Percentiles rank a stretch among this genome's conserved stretches.
Evolutionary conservation across 2,329 filamentous ascomycete species (phyloP).

Genomic region (Nectriaceae sp.): DNA sequence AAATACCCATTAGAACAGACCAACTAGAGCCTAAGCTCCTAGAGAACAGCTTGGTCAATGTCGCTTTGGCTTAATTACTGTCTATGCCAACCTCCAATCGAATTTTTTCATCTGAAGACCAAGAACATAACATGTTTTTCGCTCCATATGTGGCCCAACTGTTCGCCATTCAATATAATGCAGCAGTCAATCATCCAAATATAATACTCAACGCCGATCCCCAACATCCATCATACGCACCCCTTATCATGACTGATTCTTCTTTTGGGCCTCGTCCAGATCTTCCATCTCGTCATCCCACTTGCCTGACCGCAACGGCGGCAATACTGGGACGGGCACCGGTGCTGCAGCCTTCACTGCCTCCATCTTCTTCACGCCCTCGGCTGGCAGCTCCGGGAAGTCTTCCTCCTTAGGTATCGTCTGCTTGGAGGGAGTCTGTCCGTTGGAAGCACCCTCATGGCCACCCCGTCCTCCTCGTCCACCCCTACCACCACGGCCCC

Average conservation of each 20-base stretch:
- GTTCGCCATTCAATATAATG: no score
- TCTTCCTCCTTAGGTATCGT: constrained; percentile 33
- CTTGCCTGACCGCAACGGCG: constrained; percentile 39
- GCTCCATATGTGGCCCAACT: no score
- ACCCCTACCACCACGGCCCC: constrained; percentile 38
- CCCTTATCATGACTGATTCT: constrained; percentile 22
- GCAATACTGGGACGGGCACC: constrained; percentile 32
- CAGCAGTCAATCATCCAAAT: no score
- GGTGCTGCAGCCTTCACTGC: constrained; percentile 17
- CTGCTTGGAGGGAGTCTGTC: constrained; percentile 23
- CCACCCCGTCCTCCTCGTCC: constrained; percentile 36
- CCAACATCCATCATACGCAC: no score
- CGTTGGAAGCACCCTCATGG: constrained; percentile 22
- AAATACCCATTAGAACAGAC: constrained; percentile 27
- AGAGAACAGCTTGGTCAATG: constrained; percentile 17
- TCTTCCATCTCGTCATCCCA: constrained; percentile 63
- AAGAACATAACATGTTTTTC: neutral
- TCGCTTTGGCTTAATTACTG: constrained; percentile 19
- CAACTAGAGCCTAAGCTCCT: constrained; percentile 4
- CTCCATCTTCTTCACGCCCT: constrained; percentile 23
- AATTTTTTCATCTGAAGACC: constrained; percentile 18
- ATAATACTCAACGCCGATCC: no score
- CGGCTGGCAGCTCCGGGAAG: constrained; percentile 38
- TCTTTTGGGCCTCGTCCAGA: constrained; percentile 45
- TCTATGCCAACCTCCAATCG: constrained; percentile 25